Evolutionary conservation across 2,329 filamentous ascomycete species (phyloP), one percentile per base, ranked within the genome.

Genomic region (Diplodia sapinea): DNA sequence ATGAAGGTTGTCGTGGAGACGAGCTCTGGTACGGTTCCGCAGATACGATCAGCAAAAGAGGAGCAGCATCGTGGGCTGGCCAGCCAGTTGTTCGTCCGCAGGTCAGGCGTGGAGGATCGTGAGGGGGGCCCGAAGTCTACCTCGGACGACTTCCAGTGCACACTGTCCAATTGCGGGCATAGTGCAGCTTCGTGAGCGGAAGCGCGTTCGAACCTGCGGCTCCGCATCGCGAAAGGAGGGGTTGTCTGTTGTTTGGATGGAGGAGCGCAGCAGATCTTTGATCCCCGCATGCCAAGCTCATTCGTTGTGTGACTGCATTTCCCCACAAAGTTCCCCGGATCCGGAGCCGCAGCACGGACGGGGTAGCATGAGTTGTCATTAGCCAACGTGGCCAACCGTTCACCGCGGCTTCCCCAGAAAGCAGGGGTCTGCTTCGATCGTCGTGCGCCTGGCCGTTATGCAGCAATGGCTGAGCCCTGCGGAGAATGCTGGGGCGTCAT

Each of bases 271-370:
- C 9, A 31, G 57, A 26, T 36, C 8, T 11, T 33, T 9, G 33
- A 3, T 36, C 59, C 51, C 59, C 43, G 43, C 47, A 51, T 63
- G 57, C 43, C 57, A 62, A 62, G 38, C 33, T 40, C 56, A 31
- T 43, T 20, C 20, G 33, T 26, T 43, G 57, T 43, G 43, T 59
- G 43, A 26, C 43, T 33, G 12, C 17, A 29, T 23, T 63, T 63
- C 59, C 43, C 59, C 59, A 63, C 59, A 51, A 7, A 9, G 11
- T 59, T 62, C 40, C 57, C 57, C 57, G 43, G 57, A 62, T 62
- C 36, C 59, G 59, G 59, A 51, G 51, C 59, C 59, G 59, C 59
- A 51, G 59, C 59, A 38, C 17, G 12, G 43, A 63, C 59, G 31
- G 59, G 59, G 59, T 31, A 50, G 23, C 4, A 3, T 36, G 33